phyloP scores from a whole-genome alignment of 2,329 filamentous ascomycete genomes.

The Hortaea werneckii region DNA sequence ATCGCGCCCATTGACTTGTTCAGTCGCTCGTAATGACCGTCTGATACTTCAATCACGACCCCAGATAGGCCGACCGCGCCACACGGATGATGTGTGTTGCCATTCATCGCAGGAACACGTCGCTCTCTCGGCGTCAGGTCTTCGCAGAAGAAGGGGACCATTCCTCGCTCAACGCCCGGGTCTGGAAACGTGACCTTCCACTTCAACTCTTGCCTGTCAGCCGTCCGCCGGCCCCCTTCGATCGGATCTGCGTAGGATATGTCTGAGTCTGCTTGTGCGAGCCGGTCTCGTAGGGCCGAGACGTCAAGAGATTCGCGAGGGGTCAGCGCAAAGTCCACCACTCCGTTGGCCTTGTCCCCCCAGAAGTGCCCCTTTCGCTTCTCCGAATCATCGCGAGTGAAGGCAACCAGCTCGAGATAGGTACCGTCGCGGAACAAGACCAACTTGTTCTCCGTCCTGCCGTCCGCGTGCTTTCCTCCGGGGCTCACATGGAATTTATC shows the following conservation, averaged over 20 bases:
- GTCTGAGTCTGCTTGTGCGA: conserved; percentile 16
- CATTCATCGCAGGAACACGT: conserved; percentile 41
- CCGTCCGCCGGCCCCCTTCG: conserved; percentile 43
- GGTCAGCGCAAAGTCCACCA: conserved; percentile 54
- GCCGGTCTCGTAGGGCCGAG: conserved; percentile 10
- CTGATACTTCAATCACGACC: conserved; percentile 19
- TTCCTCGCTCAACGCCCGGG: conserved; percentile 35
- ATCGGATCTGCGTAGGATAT: conserved; percentile 41
- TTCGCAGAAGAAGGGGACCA: conserved; percentile 56
- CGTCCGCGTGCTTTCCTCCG: conserved; percentile 53
- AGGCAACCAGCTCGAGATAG: conserved; percentile 58
- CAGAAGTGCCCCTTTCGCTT: conserved; percentile 46
- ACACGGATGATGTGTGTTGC: conserved; percentile 39
- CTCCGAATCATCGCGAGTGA: conserved; percentile 39
- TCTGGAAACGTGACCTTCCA: conserved; percentile 49
- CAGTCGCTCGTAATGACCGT: not conserved
- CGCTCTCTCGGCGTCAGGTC: conserved; percentile 49
- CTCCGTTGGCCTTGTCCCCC: conserved; percentile 40
- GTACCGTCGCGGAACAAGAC: conserved; percentile 53
- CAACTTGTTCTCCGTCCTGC: conserved; percentile 51
- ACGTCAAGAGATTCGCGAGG: conserved; percentile 12
- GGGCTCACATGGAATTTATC: conserved; percentile 48
- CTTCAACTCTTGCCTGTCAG: conserved; percentile 47
- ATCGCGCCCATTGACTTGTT: conserved; percentile 1
- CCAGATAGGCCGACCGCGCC: conserved; percentile 42